Percentiles rank a stretch among this genome's conserved stretches.
Evolutionary conservation across 306 rosid genomes (phyloP).

Genomic region (Acacia acuminata): DNA sequence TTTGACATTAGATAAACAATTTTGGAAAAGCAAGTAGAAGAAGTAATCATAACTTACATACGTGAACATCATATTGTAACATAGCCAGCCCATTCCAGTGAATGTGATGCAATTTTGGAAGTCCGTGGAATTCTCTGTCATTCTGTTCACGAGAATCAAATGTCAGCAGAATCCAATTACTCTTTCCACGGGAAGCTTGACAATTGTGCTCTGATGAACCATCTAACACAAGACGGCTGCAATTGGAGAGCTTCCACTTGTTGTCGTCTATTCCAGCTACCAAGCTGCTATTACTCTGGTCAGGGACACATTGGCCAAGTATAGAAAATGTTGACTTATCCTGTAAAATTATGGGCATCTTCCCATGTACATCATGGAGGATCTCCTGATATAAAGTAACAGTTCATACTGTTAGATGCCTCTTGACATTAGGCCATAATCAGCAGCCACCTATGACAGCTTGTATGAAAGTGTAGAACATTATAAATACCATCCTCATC

Average conservation of each 20-base stretch:
- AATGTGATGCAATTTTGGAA: conserved; percentile 81
- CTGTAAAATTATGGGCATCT: conserved; percentile 66
- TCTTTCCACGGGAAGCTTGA: conserved; percentile 43
- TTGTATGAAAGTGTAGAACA: conserved; percentile 21
- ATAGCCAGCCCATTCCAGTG: conserved; percentile 72
- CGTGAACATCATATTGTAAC: conserved; percentile 83
- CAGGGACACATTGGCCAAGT: conserved; percentile 56
- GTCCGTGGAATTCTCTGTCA: conserved; percentile 43
- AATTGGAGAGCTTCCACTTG: conserved; percentile 34
- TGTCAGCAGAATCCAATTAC: conserved; percentile 56
- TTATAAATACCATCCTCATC: not conserved
- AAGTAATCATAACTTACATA: conserved; percentile 81
- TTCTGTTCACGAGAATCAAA: conserved; percentile 48
- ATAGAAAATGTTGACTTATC: conserved; percentile 64
- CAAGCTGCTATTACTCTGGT: conserved; percentile 37
- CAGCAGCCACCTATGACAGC: conserved; percentile 32
- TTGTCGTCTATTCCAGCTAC: conserved; percentile 36
- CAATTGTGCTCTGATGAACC: conserved; percentile 51
- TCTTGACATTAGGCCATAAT: conserved; percentile 13
- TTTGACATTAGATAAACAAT: conserved; percentile 24
- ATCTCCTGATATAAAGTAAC: conserved; percentile 58
- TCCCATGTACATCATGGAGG: conserved; percentile 50
- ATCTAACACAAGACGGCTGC: conserved; percentile 45
- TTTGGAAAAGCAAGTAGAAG: conserved; percentile 30
- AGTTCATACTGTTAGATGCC: conserved; percentile 29